phyloP scores from a whole-genome alignment of 2,329 filamentous ascomycete species.

The Arthrobotrys sinensis region DNA sequence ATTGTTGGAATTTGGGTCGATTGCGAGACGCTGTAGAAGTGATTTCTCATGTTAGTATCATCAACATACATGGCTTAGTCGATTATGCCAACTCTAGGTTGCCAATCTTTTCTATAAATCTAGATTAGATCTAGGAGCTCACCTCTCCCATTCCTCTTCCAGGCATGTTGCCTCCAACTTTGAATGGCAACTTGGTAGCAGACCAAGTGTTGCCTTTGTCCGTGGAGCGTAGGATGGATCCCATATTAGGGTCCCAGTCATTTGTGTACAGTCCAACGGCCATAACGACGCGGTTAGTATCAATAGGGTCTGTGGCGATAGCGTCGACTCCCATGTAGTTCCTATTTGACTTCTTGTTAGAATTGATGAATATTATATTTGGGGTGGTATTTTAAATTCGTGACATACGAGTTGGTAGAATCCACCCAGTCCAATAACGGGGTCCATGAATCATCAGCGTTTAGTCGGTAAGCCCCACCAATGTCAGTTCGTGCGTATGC shows the following conservation, averaged over 20 bases:
- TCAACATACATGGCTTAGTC: too few relatives aligned
- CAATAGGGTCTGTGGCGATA: constrained; percentile 73
- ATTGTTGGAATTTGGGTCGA: constrained; percentile 74
- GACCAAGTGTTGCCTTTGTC: constrained; percentile 73
- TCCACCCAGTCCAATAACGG: constrained; percentile 71
- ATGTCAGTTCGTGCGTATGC: constrained; percentile 75
- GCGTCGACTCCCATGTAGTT: constrained; percentile 74
- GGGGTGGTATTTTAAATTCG: neutral
- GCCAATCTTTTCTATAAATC: neutral
- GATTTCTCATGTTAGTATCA: neutral
- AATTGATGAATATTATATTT: neutral
- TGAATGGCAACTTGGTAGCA: constrained; percentile 72
- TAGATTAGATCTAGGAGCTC: neutral
- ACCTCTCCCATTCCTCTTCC: constrained; percentile 73
- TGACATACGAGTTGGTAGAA: constrained; percentile 69
- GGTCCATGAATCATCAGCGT: constrained; percentile 73
- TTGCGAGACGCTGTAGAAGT: constrained; percentile 69
- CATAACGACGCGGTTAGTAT: constrained; percentile 72
- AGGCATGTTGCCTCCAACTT: constrained; percentile 76
- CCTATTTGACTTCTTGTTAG: constrained; percentile 65
- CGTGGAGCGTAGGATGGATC: constrained; percentile 72
- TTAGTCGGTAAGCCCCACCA: constrained; percentile 74
- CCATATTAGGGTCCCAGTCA: constrained; percentile 73
- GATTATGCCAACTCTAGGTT: too few relatives aligned
- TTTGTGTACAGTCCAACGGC: constrained; percentile 75